Conservation (phyloP, 768 basidiomycete species). For the Rhizopogon salebrosus region DNA sequence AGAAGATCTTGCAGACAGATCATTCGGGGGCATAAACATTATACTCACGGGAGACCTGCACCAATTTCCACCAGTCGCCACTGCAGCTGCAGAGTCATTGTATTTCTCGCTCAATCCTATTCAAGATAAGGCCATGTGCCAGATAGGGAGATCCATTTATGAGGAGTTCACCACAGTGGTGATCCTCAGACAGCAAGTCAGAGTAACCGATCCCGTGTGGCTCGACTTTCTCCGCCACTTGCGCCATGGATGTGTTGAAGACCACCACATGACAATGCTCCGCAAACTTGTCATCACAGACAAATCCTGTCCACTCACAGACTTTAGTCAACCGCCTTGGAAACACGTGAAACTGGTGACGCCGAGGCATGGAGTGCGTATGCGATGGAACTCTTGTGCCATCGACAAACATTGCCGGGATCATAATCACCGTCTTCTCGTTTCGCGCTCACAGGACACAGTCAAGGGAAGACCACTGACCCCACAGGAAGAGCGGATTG, state of each 20-base stretch:
- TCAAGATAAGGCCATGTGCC: neutral
- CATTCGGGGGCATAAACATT: conserved; percentile 36
- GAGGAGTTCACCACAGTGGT: conserved; percentile 27
- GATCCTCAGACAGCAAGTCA: conserved; percentile 28
- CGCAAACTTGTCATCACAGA: conserved; percentile 16
- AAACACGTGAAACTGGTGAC: conserved; percentile 21
- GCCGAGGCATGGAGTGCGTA: conserved; percentile 24
- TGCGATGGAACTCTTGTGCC: conserved; percentile 18
- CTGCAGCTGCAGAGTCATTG: conserved; percentile 4
- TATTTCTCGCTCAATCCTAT: conserved; percentile 6
- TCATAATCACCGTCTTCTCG: too few relatives aligned
- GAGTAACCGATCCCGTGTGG: conserved; percentile 28
- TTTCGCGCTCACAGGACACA: too few relatives aligned
- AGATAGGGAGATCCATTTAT: conserved; percentile 19
- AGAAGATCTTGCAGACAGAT: neutral
- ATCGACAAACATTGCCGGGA: neutral
- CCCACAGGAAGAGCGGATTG: neutral
- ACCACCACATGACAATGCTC: conserved; percentile 23
- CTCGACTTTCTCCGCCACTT: conserved; percentile 22
- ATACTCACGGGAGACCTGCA: conserved; percentile 40
- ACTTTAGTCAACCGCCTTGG: conserved; percentile 21
- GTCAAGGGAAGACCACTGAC: too few relatives aligned
- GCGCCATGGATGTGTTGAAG: conserved; percentile 16
- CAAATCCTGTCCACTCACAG: neutral
- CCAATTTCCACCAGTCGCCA: conserved; percentile 17